Conservation (phyloP, 495 filamentous ascomycete species). For the Penicillium alfredii region DNA sequence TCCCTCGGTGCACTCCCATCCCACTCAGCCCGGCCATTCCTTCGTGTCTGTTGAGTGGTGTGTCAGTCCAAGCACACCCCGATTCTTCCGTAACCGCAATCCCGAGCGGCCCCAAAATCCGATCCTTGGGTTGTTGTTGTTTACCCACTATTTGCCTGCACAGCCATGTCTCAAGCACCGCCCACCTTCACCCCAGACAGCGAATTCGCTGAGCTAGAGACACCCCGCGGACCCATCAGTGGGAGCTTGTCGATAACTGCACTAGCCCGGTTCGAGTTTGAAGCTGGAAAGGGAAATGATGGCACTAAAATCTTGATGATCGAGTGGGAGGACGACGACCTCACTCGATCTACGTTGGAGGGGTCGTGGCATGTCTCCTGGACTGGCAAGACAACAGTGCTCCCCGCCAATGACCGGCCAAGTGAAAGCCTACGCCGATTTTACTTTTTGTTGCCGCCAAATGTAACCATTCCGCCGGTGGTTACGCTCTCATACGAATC, state of each 20-base stretch:
- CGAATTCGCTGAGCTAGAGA: conserved; percentile 32
- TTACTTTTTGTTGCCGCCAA: conserved; percentile 68
- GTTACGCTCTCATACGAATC: conserved; percentile 56
- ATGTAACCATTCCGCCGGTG: conserved; percentile 57
- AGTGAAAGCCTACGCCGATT: conserved; percentile 54
- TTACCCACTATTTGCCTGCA: background rate
- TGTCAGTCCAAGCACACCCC: conserved; percentile 2
- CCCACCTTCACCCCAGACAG: conserved; percentile 34
- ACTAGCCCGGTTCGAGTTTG: conserved; percentile 80
- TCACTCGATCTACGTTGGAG: conserved; percentile 27
- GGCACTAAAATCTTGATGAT: conserved; percentile 83
- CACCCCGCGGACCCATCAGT: conserved; percentile 17
- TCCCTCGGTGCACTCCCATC: conserved; percentile 2
- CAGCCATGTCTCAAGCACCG: conserved; percentile 17
- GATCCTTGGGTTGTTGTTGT: background rate
- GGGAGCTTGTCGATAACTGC: conserved; percentile 40
- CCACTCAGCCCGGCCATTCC: conserved; percentile 1
- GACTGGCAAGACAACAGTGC: conserved; percentile 62
- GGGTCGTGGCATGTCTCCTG: conserved; percentile 66
- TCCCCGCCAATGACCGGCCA: conserved; percentile 56
- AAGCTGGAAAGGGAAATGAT: conserved; percentile 67
- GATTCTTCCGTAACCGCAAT: background rate
- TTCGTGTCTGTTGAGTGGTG: conserved; percentile 4
- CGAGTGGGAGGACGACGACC: conserved; percentile 65
- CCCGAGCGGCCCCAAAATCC: conserved; percentile 7